Evolutionary conservation across 306 rosid species (phyloP).

Genomic region (Quercus cerris): DNA sequence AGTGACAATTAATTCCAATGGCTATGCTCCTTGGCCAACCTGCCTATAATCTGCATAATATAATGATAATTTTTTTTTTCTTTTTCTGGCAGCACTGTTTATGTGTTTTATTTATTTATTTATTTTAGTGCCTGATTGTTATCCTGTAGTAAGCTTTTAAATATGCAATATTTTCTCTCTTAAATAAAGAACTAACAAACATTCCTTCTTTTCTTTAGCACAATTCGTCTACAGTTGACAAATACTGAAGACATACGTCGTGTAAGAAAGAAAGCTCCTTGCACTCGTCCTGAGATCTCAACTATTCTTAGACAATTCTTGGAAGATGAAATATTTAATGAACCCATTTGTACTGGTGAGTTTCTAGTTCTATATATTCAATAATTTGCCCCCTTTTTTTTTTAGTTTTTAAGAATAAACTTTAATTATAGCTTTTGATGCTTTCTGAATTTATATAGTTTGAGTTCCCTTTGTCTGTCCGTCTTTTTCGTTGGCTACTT

Average conservation of each 20-base stretch:
- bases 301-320: constrained; percentile 78
- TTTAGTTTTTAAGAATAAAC: background rate
- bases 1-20: background rate
- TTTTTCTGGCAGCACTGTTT: background rate
- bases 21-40: background rate
- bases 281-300: constrained; percentile 75
- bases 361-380: constrained; percentile 9
- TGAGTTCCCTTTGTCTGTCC: background rate
- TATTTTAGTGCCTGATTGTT: background rate
- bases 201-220: constrained; percentile 49
- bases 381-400: background rate
- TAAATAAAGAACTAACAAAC: constrained; percentile 15
- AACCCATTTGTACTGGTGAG: constrained; percentile 73
- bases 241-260: constrained; percentile 96
- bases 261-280: constrained; percentile 88
- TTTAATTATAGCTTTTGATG: background rate
- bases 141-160: background rate
- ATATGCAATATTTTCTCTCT: constrained; percentile 5
- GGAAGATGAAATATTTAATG: constrained; percentile 75
- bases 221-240: constrained; percentile 85
- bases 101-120: background rate
- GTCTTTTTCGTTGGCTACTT: background rate
- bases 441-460: background rate
- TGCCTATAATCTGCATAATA: background rate
- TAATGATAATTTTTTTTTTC: background rate